Evolutionary conservation across 352 stramenopile genomes (phyloP).

Genomic region (Pythium rishiriense): DNA sequence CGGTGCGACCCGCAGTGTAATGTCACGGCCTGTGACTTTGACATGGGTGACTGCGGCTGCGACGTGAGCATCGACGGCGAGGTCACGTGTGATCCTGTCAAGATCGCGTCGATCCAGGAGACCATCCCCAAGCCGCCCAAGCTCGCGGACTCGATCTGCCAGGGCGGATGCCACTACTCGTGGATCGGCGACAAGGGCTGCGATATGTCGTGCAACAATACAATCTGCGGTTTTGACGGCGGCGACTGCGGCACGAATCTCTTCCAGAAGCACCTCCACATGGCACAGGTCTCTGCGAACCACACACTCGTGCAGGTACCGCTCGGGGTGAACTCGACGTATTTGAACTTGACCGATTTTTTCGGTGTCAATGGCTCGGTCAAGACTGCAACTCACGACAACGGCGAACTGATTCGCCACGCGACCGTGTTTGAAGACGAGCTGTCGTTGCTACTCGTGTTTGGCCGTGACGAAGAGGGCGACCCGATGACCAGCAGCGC

Average conservation of each 20-base stretch:
- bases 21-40: constrained; percentile 86
- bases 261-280: constrained; percentile 41
- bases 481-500: constrained; percentile 61
- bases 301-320: constrained; percentile 69
- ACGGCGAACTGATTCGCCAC: constrained; percentile 64
- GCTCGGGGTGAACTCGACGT: constrained; percentile 60
- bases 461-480: constrained; percentile 64
- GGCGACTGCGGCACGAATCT: constrained; percentile 66
- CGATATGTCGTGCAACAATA: constrained; percentile 79
- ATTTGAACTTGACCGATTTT: constrained; percentile 59
- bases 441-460: constrained; percentile 77
- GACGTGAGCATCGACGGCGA: constrained; percentile 52
- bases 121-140: constrained; percentile 43
- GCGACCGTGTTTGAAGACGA: constrained; percentile 74
- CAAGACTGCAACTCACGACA: constrained; percentile 57
- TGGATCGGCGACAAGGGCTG: constrained; percentile 86
- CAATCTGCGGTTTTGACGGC: constrained; percentile 81
- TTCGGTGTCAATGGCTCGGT: constrained; percentile 70
- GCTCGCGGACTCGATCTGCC: constrained; percentile 62
- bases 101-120: constrained; percentile 64
- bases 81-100: constrained; percentile 55
- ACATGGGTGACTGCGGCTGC: constrained; percentile 93
- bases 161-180: constrained; percentile 65
- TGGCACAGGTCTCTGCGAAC: constrained; percentile 46
- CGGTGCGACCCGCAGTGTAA: constrained; percentile 91